Conservation (phyloP, 768 basidiomycete genomes). For the Collybia sordida region DNA sequence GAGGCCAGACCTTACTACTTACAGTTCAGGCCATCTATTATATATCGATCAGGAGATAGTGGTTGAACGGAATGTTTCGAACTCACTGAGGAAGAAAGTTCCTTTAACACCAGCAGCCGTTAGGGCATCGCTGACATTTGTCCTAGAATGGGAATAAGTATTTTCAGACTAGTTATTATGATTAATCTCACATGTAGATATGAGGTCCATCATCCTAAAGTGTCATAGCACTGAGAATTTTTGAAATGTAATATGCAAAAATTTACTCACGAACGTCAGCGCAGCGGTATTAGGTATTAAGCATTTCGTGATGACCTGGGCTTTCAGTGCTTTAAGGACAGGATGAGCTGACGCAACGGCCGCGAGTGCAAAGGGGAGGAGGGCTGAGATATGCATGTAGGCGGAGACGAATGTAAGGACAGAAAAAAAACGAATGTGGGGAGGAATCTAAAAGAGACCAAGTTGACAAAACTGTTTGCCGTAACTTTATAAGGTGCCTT, state of each 20-base stretch:
- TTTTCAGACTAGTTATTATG: neutral
- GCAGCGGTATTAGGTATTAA: conserved; percentile 37
- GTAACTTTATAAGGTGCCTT: too few species aligned
- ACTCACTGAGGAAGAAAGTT: conserved; percentile 36
- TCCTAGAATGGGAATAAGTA: conserved; percentile 15
- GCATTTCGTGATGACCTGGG: conserved; percentile 33
- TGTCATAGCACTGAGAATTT: neutral
- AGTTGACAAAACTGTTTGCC: too few species aligned
- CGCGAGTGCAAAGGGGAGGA: conserved; percentile 11
- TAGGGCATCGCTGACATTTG: conserved; percentile 28
- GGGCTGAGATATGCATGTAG: neutral
- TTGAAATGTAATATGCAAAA: neutral
- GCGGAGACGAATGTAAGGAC: neutral
- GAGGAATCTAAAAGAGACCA: neutral
- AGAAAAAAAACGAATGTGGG: conserved; percentile 1
- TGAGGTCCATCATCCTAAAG: conserved; percentile 44
- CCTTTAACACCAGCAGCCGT: conserved; percentile 21
- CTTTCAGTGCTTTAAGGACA: conserved; percentile 7
- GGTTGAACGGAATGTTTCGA: neutral
- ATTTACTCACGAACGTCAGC: conserved; percentile 36
- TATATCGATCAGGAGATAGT: neutral
- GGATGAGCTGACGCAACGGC: conserved; percentile 10
- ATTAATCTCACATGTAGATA: conserved; percentile 27
- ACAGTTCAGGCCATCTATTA: conserved; percentile 16
- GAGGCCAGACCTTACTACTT: neutral